Conservation (phyloP, 345 rosid genomes). For the Eutrema yunnanense region DNA sequence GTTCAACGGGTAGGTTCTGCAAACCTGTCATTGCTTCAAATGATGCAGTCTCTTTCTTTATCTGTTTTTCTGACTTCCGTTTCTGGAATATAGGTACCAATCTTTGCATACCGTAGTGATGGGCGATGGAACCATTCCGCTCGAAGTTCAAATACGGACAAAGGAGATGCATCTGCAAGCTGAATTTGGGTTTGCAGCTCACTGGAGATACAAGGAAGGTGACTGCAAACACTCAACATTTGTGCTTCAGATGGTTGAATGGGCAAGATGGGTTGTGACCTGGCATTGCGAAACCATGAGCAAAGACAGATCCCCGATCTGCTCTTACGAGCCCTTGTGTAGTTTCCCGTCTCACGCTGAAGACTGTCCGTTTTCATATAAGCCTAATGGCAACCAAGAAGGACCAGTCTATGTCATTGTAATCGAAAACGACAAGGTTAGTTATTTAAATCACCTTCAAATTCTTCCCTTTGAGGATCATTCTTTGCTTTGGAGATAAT, state of each 20-base stretch:
- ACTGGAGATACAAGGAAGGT: constrained; percentile 97
- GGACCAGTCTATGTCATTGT: constrained; percentile 77
- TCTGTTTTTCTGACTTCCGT: constrained; percentile 19
- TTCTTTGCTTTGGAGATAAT: background rate
- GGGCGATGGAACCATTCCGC: constrained; percentile 67
- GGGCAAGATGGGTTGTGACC: constrained; percentile 92
- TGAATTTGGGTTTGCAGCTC: constrained; percentile 97
- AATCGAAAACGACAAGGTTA: constrained; percentile 84
- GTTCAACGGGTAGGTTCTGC: constrained; percentile 64
- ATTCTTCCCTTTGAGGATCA: background rate
- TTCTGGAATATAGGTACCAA: constrained; percentile 50
- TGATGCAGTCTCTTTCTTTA: background rate
- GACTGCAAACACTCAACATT: constrained; percentile 72
- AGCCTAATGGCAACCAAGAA: constrained; percentile 47
- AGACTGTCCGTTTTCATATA: constrained; percentile 74
- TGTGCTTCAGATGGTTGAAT: constrained; percentile 95
- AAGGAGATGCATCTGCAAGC: constrained; percentile 94
- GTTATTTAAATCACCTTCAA: background rate
- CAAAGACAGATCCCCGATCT: constrained; percentile 45
- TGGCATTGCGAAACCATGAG: constrained; percentile 95
- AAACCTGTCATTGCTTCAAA: background rate
- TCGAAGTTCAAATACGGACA: constrained; percentile 94
- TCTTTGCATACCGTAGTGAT: constrained; percentile 83
- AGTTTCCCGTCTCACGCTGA: constrained; percentile 69
- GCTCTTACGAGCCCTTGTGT: constrained; percentile 53